Percentiles rank a stretch among this genome's conserved stretches.
Evolutionary conservation across 331 rosid genomes (phyloP).

Genomic region (Erythrophleum ivorense): DNA sequence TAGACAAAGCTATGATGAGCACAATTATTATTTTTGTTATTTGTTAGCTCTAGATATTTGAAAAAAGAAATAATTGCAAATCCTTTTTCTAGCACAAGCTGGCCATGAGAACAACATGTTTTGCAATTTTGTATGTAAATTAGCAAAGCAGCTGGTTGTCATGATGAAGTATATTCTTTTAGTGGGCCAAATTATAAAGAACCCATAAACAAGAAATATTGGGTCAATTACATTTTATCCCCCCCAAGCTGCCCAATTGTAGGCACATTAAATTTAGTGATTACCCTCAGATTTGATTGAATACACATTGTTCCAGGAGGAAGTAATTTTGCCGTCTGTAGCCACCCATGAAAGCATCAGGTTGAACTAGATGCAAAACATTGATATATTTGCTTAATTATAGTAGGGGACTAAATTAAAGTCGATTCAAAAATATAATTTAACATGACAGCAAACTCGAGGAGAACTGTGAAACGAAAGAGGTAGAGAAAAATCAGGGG

Average conservation of each 20-base stretch:
- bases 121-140: not conserved
- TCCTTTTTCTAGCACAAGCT: not conserved
- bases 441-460: not conserved
- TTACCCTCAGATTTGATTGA: not conserved
- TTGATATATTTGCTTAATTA: not conserved
- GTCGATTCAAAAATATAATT: not conserved
- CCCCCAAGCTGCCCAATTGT: not conserved
- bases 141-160: not conserved
- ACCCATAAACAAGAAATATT: not conserved
- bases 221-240: not conserved
- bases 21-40: not conserved
- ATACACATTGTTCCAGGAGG: not conserved
- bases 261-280: not conserved
- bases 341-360: constrained; percentile 1
- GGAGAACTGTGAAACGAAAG: not conserved
- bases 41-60: not conserved
- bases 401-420: not conserved
- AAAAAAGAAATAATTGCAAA: not conserved
- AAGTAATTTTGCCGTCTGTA: not conserved
- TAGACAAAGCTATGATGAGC: not conserved
- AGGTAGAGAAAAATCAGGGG: not conserved
- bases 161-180: not conserved
- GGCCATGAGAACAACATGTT: not conserved
- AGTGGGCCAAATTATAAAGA: not conserved
- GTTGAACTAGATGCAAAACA: constrained; percentile 8